phyloP scores from a whole-genome alignment of 176 grass and related monocot genomes.

The Pharus latifolius region DNA sequence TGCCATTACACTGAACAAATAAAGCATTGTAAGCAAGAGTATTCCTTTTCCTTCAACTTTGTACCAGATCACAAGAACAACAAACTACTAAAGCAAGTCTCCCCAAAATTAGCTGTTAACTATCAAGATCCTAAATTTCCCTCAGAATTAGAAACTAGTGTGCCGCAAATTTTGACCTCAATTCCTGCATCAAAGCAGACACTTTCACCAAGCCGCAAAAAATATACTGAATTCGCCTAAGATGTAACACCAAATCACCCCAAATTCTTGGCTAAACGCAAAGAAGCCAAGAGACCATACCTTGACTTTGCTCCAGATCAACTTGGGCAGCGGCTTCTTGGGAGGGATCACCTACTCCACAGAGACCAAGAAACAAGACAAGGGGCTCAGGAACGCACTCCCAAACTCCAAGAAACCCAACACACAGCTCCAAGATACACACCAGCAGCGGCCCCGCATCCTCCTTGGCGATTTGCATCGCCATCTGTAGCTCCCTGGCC shows the following conservation, averaged over 20 bases:
- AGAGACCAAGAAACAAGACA: conserved; percentile 16
- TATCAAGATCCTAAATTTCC: background rate
- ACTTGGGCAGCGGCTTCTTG: background rate
- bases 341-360: background rate
- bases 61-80: background rate
- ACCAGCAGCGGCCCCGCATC: background rate
- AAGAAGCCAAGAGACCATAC: background rate
- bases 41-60: background rate
- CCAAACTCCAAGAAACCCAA: background rate
- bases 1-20: background rate
- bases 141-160: too few relatives aligned
- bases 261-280: background rate
- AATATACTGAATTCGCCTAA: too few relatives aligned
- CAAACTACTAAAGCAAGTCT: background rate
- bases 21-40: background rate
- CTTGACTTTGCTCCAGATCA: background rate
- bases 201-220: too few relatives aligned
- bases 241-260: too few relatives aligned
- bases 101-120: background rate
- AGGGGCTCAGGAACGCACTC: background rate
- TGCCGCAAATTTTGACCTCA: too few relatives aligned
- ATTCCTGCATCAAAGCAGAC: too few relatives aligned
- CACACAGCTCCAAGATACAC: background rate
- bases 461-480: background rate
- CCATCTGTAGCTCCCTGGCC: background rate